Evolutionary conservation across 495 filamentous ascomycete species (phyloP), one percentile per base, ranked within the genome.

Genomic region (Copromyces sp.): DNA sequence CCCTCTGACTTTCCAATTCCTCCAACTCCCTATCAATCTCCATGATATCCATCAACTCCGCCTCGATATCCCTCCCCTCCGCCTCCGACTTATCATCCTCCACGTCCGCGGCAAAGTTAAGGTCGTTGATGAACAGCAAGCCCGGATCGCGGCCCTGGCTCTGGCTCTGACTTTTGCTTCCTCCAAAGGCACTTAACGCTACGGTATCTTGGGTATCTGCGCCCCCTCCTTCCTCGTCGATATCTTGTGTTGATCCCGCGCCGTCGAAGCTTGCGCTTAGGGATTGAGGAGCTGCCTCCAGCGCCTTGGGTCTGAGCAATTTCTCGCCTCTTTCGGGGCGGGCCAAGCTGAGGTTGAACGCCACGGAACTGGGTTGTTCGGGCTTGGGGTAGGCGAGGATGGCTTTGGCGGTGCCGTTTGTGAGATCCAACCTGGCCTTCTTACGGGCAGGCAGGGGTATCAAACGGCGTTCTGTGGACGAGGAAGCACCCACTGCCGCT

Each of bases 11-110:
- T 71, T 87, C 84, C 80, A 87, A 76, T 61, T 79, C 78, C 68
- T 86, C 83, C 72, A 87, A 73, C 73, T 84, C 86, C 47, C 84
- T 81, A 68, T 88, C 87, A 76, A 88, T 87, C 68, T 84, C 85
- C 79, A 86, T 85, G 35, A 88, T 85, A 73, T 86, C 85, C 76
- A 88, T 80, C 80, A 86, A 81, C 74, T 86, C 84, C 53, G 81
- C 78, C 73, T 86, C 87, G 39, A 86, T 83, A 69, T 88, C 83
- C 9, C 86, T 79, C 11, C 81, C 81, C 40, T 80, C 79, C 32
- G 83, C 84, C 44, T 83, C 80, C 20, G 81, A 76, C 61, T 85
- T 83, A 41, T 85, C 83, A 44, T 84, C 81, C 8, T 76, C 76
- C 35, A 77, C 77, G 37, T 84, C 82, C 0, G 83, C 83, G 5